Evolutionary conservation across 2,329 filamentous ascomycete genomes (phyloP), one percentile per base, ranked within the genome.

Genomic region (Cladosporium sphaerospermum): DNA sequence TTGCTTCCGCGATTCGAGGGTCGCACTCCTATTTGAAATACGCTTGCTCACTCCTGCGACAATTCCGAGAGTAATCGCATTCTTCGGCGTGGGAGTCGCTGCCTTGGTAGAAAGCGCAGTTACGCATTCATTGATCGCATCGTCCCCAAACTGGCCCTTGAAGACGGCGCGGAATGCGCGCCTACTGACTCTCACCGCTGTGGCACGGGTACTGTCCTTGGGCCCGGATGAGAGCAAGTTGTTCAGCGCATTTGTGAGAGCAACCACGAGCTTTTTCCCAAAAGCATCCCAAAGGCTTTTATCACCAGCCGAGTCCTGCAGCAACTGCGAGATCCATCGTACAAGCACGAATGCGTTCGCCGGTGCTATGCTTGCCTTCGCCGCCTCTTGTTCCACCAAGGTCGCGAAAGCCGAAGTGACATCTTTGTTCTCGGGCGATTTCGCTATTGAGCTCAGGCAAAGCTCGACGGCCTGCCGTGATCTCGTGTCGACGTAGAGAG

Each of bases 1-100:
- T 41, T 81, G 73, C 73, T 91, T 95, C 55, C 81, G 76, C 42
- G 73, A 71, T 54, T 83, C 78, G 45, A 97, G 67, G 31, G 83
- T 69, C 4, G 80, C 71, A 63, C 83, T 86, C 45, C 83, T 77
- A 56, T 79, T 71, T 3, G 80, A 73, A 51, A 91, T 79, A 51
- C 91, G 85, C 39, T 85, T 82, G 65, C 86, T 89, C 8, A 96
- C 91, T 5, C 91, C 92, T 42, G 90, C 89, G 59, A 99, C 80
- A 46, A 95, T 82, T 14, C 93, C 93, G 1, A 99, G 78, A 56
- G 95, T 79, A 9, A 87, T 75, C 10, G 88, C 82, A 73, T 95
- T 86, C 62, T 79, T 88, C 51, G 85, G 78, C 3, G 79, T 78
- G 1, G 86, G 75, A 42, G 83, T 75, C 2, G 79, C 59, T 16